Conservation (phyloP, 768 basidiomycete genomes). For the Mrakia gelida region DNA sequence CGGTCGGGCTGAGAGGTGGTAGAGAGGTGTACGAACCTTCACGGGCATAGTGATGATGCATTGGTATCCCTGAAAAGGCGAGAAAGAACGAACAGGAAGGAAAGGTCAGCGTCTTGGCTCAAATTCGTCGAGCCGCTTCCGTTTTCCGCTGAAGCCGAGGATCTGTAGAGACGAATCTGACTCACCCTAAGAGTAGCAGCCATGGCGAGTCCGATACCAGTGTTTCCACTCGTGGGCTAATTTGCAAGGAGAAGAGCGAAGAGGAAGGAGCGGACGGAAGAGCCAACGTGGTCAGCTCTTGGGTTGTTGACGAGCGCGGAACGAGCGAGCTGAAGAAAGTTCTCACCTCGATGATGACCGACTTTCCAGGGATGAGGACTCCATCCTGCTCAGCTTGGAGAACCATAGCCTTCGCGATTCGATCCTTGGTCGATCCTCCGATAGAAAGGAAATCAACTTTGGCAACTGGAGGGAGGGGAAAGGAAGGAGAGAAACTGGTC, state of each 20-base stretch:
- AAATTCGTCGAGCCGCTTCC: background rate
- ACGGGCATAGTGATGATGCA: constrained; percentile 46
- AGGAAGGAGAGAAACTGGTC: constrained; percentile 5
- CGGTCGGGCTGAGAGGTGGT: too few relatives aligned
- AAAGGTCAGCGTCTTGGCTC: background rate
- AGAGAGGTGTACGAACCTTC: constrained; percentile 13
- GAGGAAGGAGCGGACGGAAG: background rate
- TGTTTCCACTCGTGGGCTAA: constrained; percentile 67
- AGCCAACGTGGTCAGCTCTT: constrained; percentile 21
- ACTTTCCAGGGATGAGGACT: constrained; percentile 75
- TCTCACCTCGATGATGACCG: constrained; percentile 88
- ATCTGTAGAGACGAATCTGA: constrained; percentile 38
- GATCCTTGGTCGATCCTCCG: constrained; percentile 92
- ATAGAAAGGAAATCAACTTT: constrained; percentile 87
- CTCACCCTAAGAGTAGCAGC: constrained; percentile 87
- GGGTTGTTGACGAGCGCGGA: constrained; percentile 22
- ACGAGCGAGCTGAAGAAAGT: constrained; percentile 21
- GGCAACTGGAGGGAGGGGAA: constrained; percentile 54
- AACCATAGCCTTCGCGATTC: constrained; percentile 90
- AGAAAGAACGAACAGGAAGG: constrained; percentile 55
- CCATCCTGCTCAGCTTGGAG: constrained; percentile 88
- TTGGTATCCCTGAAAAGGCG: constrained; percentile 50
- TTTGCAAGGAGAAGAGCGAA: background rate
- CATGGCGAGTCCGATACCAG: constrained; percentile 96
- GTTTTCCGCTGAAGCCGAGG: constrained; percentile 49